Evolutionary conservation across 1,284 basidiomycete genomes (phyloP).

Genomic region (Heterobasidion irregulare): DNA sequence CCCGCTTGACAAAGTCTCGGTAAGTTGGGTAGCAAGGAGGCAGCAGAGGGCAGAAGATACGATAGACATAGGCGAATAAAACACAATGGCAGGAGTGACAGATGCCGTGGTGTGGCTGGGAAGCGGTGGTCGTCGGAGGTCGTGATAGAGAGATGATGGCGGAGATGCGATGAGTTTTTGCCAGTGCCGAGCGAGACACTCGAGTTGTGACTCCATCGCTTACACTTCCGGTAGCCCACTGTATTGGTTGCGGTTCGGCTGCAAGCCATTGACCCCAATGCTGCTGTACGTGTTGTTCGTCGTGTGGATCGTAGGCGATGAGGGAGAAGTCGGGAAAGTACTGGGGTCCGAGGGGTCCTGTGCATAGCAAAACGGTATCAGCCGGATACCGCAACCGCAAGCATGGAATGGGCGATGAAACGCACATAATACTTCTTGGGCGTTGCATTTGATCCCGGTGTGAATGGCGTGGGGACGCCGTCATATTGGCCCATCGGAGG

Average conservation of each 20-base stretch:
- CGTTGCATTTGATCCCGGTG: neutral
- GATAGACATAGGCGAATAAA: too few relatives aligned
- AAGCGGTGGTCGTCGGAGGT: neutral
- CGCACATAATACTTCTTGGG: slow-evolving; percentile 9
- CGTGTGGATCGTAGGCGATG: slow-evolving; percentile 7
- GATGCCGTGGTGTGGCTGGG: too few relatives aligned
- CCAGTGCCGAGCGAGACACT: neutral
- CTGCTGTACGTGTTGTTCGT: neutral
- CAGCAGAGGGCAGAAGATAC: too few relatives aligned
- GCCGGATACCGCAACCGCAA: neutral
- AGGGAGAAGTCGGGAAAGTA: slow-evolving; percentile 7
- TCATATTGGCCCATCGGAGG: neutral
- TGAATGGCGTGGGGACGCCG: neutral
- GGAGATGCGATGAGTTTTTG: neutral
- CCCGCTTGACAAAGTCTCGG: too few relatives aligned
- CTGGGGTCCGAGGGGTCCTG: slow-evolving; percentile 12
- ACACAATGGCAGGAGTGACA: too few relatives aligned
- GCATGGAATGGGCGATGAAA: neutral
- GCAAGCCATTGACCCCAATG: neutral
- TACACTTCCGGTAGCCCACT: slow-evolving; percentile 10
- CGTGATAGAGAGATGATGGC: neutral
- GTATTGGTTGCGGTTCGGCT: slow-evolving; percentile 4
- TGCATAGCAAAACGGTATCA: neutral
- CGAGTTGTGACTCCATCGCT: neutral
- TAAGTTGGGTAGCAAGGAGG: too few relatives aligned